Base-by-base conservation (phyloP, 768 basidiomycete genomes). In the Mycena vulgaris region DNA sequence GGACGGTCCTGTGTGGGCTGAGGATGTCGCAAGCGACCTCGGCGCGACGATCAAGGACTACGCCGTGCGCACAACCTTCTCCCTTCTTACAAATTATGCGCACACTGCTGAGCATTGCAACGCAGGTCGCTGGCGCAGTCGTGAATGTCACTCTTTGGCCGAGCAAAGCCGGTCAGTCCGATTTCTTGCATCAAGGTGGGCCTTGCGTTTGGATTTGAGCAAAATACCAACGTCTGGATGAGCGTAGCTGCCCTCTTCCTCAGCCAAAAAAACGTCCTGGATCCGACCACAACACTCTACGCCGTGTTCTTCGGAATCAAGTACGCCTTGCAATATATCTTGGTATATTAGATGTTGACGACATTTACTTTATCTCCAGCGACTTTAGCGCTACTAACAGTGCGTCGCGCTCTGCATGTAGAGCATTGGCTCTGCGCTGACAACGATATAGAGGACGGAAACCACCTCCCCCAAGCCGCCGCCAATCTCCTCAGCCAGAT, bases 251-350 rank as follows among this genome's bases (percentile, higher is more conserved):
- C 23, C 21, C 16, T 57, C 56, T 33, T 88, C 72, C 72, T 89
- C 25, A 69, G 78, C 25, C 88, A 88, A 66, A 77, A 77, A 0
- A 78, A 89, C 70, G 59, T 79, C 0, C 78, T 89, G 6, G 79
- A 88, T 69, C 83, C 88, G 0, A 75, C 79, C 3, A 86, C 85
- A 5, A 88, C 88, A 5, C 76, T 89, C 11, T 89, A 88, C 62
- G 81, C 82, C 2, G 73, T 86, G 13, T 89, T 89, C 75, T 88
- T 89, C 69, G 88, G 88, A 13, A 89, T 88, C 62, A 89, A 88
- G 86, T 87, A 66, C 63, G 85, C 70, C 21, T 21, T 21, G 57
- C 11, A 40, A 30, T 40, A 30, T 45, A 33, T 17, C 17, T 28
- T 33, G 30, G 11, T 23, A 33, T 27, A 23, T n/a, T 8, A 45